Evolutionary conservation across 495 filamentous ascomycete species (phyloP), one percentile per base, ranked within the genome.

Genomic region (Xylaria castorea): DNA sequence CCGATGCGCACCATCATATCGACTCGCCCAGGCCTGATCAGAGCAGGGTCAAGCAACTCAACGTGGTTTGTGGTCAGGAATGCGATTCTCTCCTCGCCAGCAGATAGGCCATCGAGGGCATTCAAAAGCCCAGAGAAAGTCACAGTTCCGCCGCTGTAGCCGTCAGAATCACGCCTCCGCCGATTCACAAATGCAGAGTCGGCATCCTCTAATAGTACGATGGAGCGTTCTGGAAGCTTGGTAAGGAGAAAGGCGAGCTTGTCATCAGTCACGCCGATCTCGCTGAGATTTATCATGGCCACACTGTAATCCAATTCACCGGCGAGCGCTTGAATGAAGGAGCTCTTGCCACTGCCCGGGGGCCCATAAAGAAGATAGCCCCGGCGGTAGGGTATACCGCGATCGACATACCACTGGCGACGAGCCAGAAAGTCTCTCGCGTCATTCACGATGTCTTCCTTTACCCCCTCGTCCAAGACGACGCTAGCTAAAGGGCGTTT

Each of bases 31-130:
- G 96, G 96, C 36, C 96, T 88, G 36, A 99, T 92, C 51, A 99
- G 84, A 30, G 96, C 96, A 73, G 91, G 89, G 76, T 99, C 96
- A 2, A 99, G 87, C 22, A 93, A 88, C 68, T 97, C 93, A 38
- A 97, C 89, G 73, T 98, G 93, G 74, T 99, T 99, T 27, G 96
- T 99, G 6, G 96, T 99, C 64, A 99, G 87, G 80, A 99, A 96
- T 20, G 97, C 89, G 66, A 99, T 91, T 20, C 96, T 87, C 81
- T 98, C 94, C 76, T 99, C 96, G 3, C 94, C 93, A 71, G 95
- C 97, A n/a, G 95, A 94, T 9, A 98, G 91, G 0, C 96, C 96
- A 74, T 99, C 96, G 18, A 99, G 83, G 1, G 97, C 94, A 81
- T 99, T 99, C 71, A 99, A 81, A 64, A 99, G 79, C 0, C 96